Evolutionary conservation across 192 early-diverging fungal species (phyloP), one percentile per base, ranked within the genome.

Genomic region (Chytriomyces hyalinus): DNA sequence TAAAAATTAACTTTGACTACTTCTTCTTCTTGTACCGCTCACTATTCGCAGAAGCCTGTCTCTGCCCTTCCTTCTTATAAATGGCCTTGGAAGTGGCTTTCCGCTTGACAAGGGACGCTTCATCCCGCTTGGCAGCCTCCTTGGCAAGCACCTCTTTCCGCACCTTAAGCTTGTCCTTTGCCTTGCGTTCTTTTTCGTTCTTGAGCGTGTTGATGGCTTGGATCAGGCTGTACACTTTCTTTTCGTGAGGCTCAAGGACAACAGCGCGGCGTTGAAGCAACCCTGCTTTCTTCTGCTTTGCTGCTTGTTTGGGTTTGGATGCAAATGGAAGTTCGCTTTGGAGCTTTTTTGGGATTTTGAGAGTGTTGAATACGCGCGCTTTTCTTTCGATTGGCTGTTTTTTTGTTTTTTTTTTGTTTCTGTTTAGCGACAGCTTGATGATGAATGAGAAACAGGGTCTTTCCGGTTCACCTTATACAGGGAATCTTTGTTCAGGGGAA

Each of bases 211-310:
- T 91, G 75, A 99, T 89, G 80, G 93, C 90, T 74, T 93, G 92
- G 80, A 99, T 90, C 48, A 99, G 76, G 11, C 85, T 87, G 43
- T 90, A 89, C 49, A 97, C 91, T 84, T 93, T 92, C 87, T 92
- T 92, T 81, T 98, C 97, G 77, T 95, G 90, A 44, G 94, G 91
- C 80, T 98, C 95, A 77, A 96, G 71, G 47, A 98, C 91, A 26
- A 98, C 94, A 0, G 95, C 97, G 24, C 95, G 92, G 20, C 89
- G 88, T 60, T 73, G 49, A 57, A 90, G 17, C 53, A 87, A 87
- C 4, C 86, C 78, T 28, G 78, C 83, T 59, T 87, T 50, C 11
- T 84, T 61, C 62, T 84, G 85, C 63, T 89, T 84, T 6, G 80
- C 65, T 24, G 85, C 51, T 24, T 87, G 22, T 87, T 98, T 98